Percentiles rank a stretch among this genome's conserved stretches.
phyloP scores from a whole-genome alignment of 1,284 basidiomycete genomes.

The Ceratobasidium sp. region DNA sequence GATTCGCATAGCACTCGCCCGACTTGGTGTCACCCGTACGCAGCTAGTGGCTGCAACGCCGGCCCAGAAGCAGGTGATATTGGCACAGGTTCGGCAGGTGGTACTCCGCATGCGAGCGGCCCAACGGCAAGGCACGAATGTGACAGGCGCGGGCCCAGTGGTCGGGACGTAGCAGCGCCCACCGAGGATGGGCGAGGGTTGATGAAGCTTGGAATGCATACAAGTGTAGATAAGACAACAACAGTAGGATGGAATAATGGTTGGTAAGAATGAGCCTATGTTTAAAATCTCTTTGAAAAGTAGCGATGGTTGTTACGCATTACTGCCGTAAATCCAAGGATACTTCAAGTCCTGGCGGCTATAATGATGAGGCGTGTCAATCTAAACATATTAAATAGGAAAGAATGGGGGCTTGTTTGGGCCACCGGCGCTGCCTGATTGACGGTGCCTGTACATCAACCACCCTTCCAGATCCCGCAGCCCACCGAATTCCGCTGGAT shows the following conservation, averaged over 20 bases:
- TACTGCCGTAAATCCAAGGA: too few species aligned
- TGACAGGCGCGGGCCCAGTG: neutral
- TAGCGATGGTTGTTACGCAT: too few species aligned
- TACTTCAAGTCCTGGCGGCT: too few species aligned
- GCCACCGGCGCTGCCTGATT: neutral
- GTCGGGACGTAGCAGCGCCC: neutral
- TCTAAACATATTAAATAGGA: neutral
- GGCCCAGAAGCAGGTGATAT: neutral
- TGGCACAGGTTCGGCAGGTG: neutral
- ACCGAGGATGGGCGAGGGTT: slow-evolving; percentile 1
- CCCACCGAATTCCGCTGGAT: too few species aligned
- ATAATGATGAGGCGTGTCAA: neutral
- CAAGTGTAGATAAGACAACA: slow-evolving; percentile 19
- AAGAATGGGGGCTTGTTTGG: slow-evolving; percentile 35
- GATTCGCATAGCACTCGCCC: slow-evolving; percentile 15
- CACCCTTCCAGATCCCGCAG: neutral
- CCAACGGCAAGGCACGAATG: neutral
- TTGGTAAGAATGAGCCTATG: too few species aligned
- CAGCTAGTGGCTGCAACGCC: slow-evolving; percentile 7
- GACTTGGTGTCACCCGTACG: slow-evolving; percentile 12
- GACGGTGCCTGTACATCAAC: neutral
- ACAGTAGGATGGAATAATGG: too few species aligned
- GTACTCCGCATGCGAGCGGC: neutral
- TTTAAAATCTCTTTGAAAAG: too few species aligned
- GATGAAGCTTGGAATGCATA: slow-evolving; percentile 24